Evolutionary conservation across 768 basidiomycete species (phyloP).

Genomic region (Kwoniella pini): DNA sequence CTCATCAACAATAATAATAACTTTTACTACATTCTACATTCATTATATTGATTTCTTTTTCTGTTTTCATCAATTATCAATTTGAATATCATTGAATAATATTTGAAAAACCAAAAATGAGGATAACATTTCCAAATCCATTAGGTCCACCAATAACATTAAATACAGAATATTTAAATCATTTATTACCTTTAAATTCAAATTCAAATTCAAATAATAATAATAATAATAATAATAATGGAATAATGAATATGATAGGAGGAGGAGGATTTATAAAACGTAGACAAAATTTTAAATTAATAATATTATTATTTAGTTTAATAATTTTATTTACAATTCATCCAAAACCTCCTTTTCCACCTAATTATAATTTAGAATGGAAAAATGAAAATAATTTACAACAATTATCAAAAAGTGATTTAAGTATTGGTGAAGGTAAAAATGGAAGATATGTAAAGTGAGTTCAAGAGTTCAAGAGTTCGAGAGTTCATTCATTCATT

Average conservation of each 20-base stretch:
- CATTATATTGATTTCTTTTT: too few relatives aligned
- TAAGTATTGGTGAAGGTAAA: slow-evolving; percentile 31
- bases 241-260: too few relatives aligned
- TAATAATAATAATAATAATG: too few relatives aligned
- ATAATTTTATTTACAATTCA: slow-evolving; percentile 23
- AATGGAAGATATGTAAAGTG: slow-evolving; percentile 46
- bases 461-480: slow-evolving; percentile 15
- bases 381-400: slow-evolving; percentile 27
- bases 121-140: slow-evolving; percentile 31
- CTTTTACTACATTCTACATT: too few relatives aligned
- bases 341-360: slow-evolving; percentile 47
- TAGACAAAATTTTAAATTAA: slow-evolving; percentile 14
- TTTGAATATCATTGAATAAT: too few relatives aligned
- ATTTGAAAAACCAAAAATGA: slow-evolving; percentile 9
- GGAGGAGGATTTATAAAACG: slow-evolving; percentile 12
- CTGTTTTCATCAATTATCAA: too few relatives aligned
- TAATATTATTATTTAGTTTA: slow-evolving; percentile 23
- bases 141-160: slow-evolving; percentile 31
- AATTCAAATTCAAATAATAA: background rate
- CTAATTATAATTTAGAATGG: slow-evolving; percentile 40
- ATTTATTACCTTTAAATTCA: too few relatives aligned
- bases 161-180: slow-evolving; percentile 10
- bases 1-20: too few relatives aligned
- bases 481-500: too few relatives aligned
- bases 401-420: slow-evolving; percentile 21